Base-by-base conservation (phyloP, 805 yeast species). In the Kregervanrija pseudodelftensis region DNA sequence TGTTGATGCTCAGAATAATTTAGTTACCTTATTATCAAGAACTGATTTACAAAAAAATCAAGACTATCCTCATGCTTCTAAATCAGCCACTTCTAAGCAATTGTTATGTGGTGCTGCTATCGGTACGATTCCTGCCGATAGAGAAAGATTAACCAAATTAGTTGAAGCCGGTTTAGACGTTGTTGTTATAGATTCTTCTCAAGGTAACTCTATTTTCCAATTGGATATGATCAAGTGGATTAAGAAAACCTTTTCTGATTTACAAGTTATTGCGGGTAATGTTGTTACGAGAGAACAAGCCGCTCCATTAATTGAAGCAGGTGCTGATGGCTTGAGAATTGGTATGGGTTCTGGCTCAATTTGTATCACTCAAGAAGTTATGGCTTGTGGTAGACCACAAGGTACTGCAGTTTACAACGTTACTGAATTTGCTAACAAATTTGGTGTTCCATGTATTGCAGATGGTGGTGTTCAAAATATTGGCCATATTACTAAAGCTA, bases 371-470 rank as follows among this genome's bases (percentile, higher is more conserved):
- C 99, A 93, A 74, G 99, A 93, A 74, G 99, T 93, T 49, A 93
- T 93, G 99, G 99, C 99, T 43, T 95, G 96, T 73, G 99, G 99
- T 72, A 89, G 99, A 78, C 99, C 99, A 50, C 99, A 93, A 76
- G 99, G 98, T 72, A 89, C 98, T 55, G 99, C 99, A 49, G 98
- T 93, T 44, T 90, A 79, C 77, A 83, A 80, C 55, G 99, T 93
- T 45, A 77, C 93, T 53, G 90, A 91, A 73, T 90, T 93, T 64
- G 95, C 98, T 55, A 83, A 82, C 70, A 78, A 81, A 67, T 93
- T 91, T 64, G 99, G 99, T 66, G 95, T 93, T 54, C 98, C 99
- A 65, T 86, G 96, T 71, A 89, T 93, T 59, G 99, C 99, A 55
- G 99, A 93, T 67, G 99, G 99, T 77, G 99, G 99, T 80, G 82